Percentiles rank a stretch among this genome's conserved stretches.
Evolutionary conservation across 306 rosid species (phyloP).

Genomic region (Pyrus pyrifolia): DNA sequence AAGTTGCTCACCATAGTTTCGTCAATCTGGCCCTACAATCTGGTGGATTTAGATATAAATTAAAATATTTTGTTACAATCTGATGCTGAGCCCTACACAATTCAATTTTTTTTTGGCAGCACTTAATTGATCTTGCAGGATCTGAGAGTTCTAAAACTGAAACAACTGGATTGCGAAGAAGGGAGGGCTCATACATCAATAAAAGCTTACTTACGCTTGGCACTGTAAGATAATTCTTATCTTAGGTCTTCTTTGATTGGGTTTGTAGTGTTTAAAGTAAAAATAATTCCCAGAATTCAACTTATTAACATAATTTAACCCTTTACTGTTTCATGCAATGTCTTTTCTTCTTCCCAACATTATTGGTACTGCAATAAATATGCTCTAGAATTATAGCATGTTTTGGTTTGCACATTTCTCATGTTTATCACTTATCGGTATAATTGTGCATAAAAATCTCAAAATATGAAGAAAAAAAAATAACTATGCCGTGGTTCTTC

Average conservation of each 20-base stretch:
- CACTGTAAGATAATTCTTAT: slow-evolving; percentile 50
- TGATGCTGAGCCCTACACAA: slow-evolving; percentile 11
- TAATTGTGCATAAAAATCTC: background rate
- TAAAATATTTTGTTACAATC: background rate
- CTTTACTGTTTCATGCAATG: background rate
- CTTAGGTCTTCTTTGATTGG: background rate
- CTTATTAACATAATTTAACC: background rate
- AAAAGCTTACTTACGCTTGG: slow-evolving; percentile 87
- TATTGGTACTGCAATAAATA: too few relatives aligned
- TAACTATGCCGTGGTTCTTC: background rate
- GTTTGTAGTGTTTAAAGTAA: background rate
- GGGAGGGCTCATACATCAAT: slow-evolving; percentile 86
- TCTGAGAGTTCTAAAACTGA: slow-evolving; percentile 91
- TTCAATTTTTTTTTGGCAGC: slow-evolving; percentile 44
- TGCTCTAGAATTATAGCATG: background rate
- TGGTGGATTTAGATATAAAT: slow-evolving; percentile 8
- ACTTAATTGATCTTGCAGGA: slow-evolving; percentile 92
- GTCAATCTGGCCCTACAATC: slow-evolving; percentile 1
- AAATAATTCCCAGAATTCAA: background rate
- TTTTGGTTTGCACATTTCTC: background rate
- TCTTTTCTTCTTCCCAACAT: background rate
- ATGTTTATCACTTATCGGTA: background rate
- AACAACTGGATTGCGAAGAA: slow-evolving; percentile 82
- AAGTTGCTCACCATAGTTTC: background rate
- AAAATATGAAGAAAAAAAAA: background rate